Evolutionary conservation across 2,329 filamentous ascomycete genomes (phyloP).

Genomic region (Pyrenochaeta sp.): DNA sequence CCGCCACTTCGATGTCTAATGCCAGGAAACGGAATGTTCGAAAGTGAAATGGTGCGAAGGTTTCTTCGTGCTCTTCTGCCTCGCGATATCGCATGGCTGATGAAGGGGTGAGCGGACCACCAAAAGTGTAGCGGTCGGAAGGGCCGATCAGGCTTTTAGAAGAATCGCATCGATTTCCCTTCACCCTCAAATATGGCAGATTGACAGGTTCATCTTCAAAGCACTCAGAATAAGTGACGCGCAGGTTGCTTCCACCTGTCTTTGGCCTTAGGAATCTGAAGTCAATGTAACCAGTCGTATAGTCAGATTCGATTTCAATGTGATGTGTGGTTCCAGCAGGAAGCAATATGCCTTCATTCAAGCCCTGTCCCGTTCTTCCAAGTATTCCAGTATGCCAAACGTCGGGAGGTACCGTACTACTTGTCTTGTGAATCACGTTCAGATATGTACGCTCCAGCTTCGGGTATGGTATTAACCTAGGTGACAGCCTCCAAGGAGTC

Average conservation of each 20-base stretch:
- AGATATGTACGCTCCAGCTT: not conserved
- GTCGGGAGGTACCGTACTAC: not conserved
- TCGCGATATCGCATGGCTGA: not conserved
- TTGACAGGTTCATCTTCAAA: conserved; percentile 46
- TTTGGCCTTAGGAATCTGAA: not conserved
- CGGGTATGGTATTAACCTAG: conserved; percentile 49
- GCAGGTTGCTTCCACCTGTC: conserved; percentile 15
- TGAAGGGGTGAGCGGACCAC: not conserved
- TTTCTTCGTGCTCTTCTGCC: not conserved
- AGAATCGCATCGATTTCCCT: conserved; percentile 49
- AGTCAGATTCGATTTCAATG: conserved; percentile 1
- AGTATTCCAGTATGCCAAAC: too few species aligned
- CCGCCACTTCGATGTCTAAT: not conserved
- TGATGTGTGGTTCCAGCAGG: conserved; percentile 1
- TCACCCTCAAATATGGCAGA: conserved; percentile 53
- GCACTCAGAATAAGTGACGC: conserved; percentile 44
- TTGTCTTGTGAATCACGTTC: not conserved
- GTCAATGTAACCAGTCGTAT: not conserved
- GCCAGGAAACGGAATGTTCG: conserved; percentile 2
- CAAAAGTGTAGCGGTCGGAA: not conserved
- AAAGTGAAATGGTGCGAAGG: conserved; percentile 4
- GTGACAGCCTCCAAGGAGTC: conserved; percentile 50
- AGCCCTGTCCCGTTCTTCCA: too few species aligned
- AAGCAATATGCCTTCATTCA: too few species aligned
- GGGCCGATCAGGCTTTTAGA: not conserved